These are phyloP conservation scores for Tribonema minus DNA, from an alignment of 108 stramenopile genomes.

Conservation along the genomic window DNA sequence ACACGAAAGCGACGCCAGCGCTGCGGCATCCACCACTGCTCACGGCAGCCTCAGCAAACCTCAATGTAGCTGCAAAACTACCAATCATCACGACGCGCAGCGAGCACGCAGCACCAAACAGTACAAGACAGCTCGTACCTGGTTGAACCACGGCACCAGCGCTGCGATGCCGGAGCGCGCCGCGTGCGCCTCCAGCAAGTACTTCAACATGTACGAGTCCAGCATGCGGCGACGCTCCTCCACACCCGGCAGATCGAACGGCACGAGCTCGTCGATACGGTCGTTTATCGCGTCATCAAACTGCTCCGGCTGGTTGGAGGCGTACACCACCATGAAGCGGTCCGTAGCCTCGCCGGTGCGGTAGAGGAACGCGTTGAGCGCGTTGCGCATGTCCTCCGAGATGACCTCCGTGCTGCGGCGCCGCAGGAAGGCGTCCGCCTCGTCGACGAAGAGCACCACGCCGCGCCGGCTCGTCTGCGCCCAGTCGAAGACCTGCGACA, in stretches of 20 bases:
- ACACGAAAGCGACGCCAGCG: too few species aligned
- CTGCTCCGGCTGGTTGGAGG: conserved; percentile 91
- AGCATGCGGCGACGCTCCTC: conserved; percentile 87
- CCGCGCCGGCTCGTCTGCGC: conserved; percentile 83
- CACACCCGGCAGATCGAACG: conserved; percentile 75
- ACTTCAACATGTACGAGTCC: conserved; percentile 90
- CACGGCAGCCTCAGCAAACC: too few species aligned
- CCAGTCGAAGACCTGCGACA: conserved; percentile 99
- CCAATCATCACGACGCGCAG: too few species aligned
- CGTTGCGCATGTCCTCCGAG: conserved; percentile 95
- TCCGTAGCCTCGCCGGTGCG: conserved; percentile 77
- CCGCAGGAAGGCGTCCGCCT: conserved; percentile 97
- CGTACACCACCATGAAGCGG: conserved; percentile 98
- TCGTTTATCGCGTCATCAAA: conserved; percentile 96
- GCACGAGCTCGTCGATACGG: conserved; percentile 98
- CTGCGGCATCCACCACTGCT: too few species aligned
- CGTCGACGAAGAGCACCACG: conserved; percentile 93
- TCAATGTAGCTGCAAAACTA: too few species aligned
- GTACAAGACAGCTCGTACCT: too few species aligned
- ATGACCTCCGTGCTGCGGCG: conserved; percentile 73
- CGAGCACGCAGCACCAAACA: too few species aligned
- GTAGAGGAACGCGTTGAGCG: conserved; percentile 96
- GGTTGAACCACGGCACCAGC: too few species aligned
- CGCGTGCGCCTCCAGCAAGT: conserved; percentile 64
- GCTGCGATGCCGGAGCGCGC: too few species aligned